These are phyloP conservation scores for Pisolithus microcarpus DNA, from an alignment of 768 basidiomycete species.

Conservation along the genomic window DNA sequence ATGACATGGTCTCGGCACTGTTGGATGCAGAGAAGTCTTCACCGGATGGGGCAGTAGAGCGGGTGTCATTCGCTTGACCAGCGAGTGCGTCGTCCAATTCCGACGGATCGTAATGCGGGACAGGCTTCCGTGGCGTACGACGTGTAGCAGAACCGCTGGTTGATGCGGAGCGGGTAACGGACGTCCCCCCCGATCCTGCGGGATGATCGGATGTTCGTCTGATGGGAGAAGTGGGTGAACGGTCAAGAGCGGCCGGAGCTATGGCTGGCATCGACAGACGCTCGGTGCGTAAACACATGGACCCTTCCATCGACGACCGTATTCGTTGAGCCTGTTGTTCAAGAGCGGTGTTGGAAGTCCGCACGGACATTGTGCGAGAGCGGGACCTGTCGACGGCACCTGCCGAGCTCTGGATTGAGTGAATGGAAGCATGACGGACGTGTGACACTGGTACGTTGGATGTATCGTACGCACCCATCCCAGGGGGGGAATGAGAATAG, in stretches of 20 bases:
- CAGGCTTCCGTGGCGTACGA: conserved; percentile 45
- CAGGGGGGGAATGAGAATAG: conserved; percentile 6
- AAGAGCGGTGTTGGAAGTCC: conserved; percentile 13
- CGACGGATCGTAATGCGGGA: conserved; percentile 43
- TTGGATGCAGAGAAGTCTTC: conserved; percentile 25
- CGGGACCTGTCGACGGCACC: conserved; percentile 2
- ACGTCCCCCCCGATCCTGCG: conserved; percentile 15
- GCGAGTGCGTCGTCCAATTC: conserved; percentile 16
- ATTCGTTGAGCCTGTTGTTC: conserved; percentile 28
- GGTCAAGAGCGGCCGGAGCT: conserved; percentile 12
- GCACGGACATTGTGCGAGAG: conserved; percentile 6
- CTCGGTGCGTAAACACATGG: conserved; percentile 18
- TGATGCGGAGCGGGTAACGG: conserved; percentile 24
- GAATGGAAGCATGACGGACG: conserved; percentile 14
- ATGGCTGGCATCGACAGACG: conserved; percentile 25
- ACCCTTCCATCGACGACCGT: conserved; percentile 25
- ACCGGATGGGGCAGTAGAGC: conserved; percentile 14
- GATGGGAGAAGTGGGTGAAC: conserved; percentile 12
- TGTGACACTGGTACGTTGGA: conserved; percentile 12
- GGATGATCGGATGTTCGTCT: conserved; percentile 25
- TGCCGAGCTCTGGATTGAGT: conserved; percentile 11
- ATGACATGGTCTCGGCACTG: conserved; percentile 11
- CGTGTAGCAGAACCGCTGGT: conserved; percentile 19
- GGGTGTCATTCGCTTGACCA: conserved; percentile 12
- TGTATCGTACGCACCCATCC: conserved; percentile 15